These are phyloP conservation scores for Hirschfeldia incana DNA, from an alignment of 345 rosid genomes.

Conservation along the genomic window DNA sequence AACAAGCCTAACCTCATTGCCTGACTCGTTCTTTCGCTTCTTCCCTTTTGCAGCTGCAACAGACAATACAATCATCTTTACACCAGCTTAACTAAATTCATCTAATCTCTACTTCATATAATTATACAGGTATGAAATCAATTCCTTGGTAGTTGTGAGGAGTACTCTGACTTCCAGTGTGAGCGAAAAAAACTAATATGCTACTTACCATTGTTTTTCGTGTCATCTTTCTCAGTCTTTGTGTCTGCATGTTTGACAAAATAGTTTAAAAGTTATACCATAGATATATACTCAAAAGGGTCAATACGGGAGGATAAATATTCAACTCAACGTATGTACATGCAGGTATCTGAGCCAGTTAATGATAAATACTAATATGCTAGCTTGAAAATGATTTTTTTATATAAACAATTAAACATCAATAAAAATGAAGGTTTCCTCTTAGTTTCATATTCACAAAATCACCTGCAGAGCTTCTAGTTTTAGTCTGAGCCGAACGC, in stretches of 20 bases:
- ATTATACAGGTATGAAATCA: neutral
- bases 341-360: neutral
- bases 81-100: conserved; percentile 7
- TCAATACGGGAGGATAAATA: neutral
- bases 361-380: neutral
- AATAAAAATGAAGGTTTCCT: neutral
- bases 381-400: conserved; percentile 1
- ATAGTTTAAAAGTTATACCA: neutral
- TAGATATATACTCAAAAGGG: neutral
- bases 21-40: conserved; percentile 84
- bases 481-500: conserved; percentile 59
- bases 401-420: neutral
- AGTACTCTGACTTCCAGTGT: neutral
- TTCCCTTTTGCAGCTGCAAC: conserved; percentile 73
- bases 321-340: conserved; percentile 8
- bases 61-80: conserved; percentile 23
- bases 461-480: conserved; percentile 63
- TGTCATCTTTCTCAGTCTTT: conserved; percentile 83
- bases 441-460: neutral
- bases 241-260: conserved; percentile 51
- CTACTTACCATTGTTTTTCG: conserved; percentile 62
- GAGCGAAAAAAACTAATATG: neutral
- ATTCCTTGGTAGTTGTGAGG: conserved; percentile 1
- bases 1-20: conserved; percentile 68
- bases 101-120: neutral